A percentile compares a stretch with the other conserved stretches of the same genome.
These are phyloP conservation scores for Diaporthe citriasiana DNA, from an alignment of 2,329 filamentous ascomycete species.

Conservation along the genomic window DNA sequence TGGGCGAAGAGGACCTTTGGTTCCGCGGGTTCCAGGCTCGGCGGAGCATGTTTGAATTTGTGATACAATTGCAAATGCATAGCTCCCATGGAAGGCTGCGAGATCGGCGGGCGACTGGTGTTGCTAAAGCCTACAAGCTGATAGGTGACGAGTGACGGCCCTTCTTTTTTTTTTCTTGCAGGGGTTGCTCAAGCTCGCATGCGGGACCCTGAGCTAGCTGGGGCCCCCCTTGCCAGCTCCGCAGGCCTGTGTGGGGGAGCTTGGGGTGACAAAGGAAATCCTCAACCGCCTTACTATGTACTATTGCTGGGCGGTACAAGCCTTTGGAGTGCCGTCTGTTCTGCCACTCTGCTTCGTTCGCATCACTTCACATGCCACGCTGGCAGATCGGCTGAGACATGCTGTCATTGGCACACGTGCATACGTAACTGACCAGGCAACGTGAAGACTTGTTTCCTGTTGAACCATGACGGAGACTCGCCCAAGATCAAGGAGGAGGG, in stretches of 20 bases:
- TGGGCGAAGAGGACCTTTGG: background rate
- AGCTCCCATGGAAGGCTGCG: slow-evolving; percentile 22
- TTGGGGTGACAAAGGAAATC: slow-evolving; percentile 22
- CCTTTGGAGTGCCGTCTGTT: background rate
- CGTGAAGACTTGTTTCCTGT: background rate
- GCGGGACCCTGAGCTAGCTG: slow-evolving; percentile 33
- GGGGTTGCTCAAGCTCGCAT: slow-evolving; percentile 28
- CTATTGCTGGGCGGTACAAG: slow-evolving; percentile 16
- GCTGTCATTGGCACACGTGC: background rate
- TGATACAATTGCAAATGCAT: slow-evolving; percentile 31
- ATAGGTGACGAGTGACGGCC: slow-evolving; percentile 20
- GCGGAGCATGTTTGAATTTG: slow-evolving; percentile 28
- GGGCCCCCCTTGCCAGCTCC: slow-evolving; percentile 30
- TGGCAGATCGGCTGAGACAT: slow-evolving; percentile 24
- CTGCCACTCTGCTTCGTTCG: slow-evolving; percentile 8
- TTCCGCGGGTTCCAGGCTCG: slow-evolving; percentile 19
- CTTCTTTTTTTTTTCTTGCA: slow-evolving; percentile 23
- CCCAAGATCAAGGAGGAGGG: background rate
- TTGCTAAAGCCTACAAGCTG: slow-evolving; percentile 27
- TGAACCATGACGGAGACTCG: background rate
- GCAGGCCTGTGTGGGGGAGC: slow-evolving; percentile 36
- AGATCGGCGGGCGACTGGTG: slow-evolving; percentile 23
- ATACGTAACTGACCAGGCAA: slow-evolving; percentile 12
- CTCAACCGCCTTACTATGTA: slow-evolving; percentile 15
- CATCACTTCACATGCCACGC: slow-evolving; percentile 27